These are phyloP conservation scores for Rhodotorula kratochvilovae DNA, from an alignment of 768 basidiomycete genomes.

Conservation along the genomic window DNA sequence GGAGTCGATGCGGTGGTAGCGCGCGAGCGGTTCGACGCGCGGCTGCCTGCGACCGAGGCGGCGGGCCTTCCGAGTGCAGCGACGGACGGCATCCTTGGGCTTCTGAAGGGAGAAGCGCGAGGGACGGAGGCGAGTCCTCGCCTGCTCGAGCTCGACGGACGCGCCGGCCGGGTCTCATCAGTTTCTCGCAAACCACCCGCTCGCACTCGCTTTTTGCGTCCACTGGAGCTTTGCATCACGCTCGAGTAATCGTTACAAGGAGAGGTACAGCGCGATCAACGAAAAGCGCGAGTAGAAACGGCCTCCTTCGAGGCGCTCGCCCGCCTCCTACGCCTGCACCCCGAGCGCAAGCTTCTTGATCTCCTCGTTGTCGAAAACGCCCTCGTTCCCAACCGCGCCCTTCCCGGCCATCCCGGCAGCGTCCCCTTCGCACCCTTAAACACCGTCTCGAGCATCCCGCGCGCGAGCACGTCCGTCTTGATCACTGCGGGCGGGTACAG, in stretches of 20 bases:
- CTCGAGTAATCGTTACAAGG: too few relatives aligned
- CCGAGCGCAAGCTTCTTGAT: slow-evolving; percentile 18
- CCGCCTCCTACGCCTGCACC: too few relatives aligned
- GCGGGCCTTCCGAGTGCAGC: not conserved
- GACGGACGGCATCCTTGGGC: not conserved
- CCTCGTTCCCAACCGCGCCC: slow-evolving; percentile 17
- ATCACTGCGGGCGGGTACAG: not conserved
- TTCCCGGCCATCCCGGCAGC: slow-evolving; percentile 26
- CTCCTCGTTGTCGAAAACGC: slow-evolving; percentile 23
- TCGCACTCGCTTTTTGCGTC: not conserved
- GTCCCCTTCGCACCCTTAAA: slow-evolving; percentile 9
- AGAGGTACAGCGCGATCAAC: too few relatives aligned
- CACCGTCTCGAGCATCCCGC: slow-evolving; percentile 16
- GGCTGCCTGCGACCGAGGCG: slow-evolving; percentile 3
- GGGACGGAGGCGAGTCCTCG: not conserved
- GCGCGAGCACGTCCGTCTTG: slow-evolving; percentile 9
- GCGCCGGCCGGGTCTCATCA: not conserved
- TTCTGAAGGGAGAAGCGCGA: not conserved
- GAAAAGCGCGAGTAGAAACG: too few relatives aligned
- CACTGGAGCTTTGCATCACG: too few relatives aligned
- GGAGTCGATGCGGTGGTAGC: not conserved
- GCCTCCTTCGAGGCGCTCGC: too few relatives aligned
- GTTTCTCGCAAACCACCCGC: not conserved
- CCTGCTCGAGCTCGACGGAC: not conserved
- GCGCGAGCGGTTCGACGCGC: slow-evolving; percentile 1